Evolutionary conservation across 2,329 filamentous ascomycete genomes (phyloP).

Genomic region (Ophiognomonia clavigignenti-juglandacearum): DNA sequence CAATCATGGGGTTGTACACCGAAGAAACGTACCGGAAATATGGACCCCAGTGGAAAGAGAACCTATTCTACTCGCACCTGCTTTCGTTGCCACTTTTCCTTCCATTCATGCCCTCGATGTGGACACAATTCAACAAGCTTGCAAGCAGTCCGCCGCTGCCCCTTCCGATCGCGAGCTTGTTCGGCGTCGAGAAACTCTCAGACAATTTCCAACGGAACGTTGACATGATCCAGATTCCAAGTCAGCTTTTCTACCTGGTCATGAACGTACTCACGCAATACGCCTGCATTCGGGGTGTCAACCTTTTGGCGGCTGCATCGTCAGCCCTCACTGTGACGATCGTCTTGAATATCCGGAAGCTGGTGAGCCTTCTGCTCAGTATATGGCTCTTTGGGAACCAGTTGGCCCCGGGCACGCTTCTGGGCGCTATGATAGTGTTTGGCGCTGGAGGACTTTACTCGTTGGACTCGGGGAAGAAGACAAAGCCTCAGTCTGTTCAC

Average conservation of each 20-base stretch:
- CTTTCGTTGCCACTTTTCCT: slow-evolving; percentile 73
- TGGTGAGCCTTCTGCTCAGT: slow-evolving; percentile 84
- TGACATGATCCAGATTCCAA: slow-evolving; percentile 48
- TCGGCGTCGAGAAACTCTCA: slow-evolving; percentile 30
- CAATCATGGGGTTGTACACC: slow-evolving; percentile 92
- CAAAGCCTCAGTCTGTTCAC: slow-evolving; percentile 23
- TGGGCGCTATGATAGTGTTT: slow-evolving; percentile 84
- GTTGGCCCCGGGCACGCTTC: slow-evolving; percentile 68
- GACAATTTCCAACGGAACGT: slow-evolving; percentile 32
- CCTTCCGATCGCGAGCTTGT: slow-evolving; percentile 30
- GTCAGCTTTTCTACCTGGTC: slow-evolving; percentile 65
- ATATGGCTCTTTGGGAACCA: slow-evolving; percentile 92
- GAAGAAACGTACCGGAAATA: slow-evolving; percentile 84
- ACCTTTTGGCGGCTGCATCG: slow-evolving; percentile 81
- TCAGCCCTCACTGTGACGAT: slow-evolving; percentile 95
- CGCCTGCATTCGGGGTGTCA: slow-evolving; percentile 91
- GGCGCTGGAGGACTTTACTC: slow-evolving; percentile 87
- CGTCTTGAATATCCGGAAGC: slow-evolving; percentile 89
- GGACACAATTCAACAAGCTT: slow-evolving; percentile 58
- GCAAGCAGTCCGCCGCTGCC: slow-evolving; percentile 58
- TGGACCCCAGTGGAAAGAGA: slow-evolving; percentile 90
- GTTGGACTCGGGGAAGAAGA: slow-evolving; percentile 54
- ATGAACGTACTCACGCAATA: slow-evolving; percentile 88
- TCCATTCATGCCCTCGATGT: slow-evolving; percentile 63
- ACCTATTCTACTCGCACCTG: slow-evolving; percentile 86